A percentile compares a stretch with the other conserved stretches of the same genome.
phyloP scores from a whole-genome alignment of 371 early-diverging fungal species.

The Mortierella sp. region DNA sequence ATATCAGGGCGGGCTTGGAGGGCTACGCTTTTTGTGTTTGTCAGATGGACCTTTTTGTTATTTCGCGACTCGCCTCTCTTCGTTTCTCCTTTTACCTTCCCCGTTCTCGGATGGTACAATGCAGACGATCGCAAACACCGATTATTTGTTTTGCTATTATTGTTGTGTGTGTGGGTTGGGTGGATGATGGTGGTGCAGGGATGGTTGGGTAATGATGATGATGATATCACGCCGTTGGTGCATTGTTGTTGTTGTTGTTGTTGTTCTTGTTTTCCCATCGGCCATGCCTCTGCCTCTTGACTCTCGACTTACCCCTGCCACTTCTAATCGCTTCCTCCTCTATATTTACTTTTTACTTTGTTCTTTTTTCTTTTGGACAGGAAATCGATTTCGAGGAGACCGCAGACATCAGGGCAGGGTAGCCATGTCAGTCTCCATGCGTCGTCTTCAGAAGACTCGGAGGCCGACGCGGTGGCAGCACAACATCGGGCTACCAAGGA shows the following conservation, averaged over 20 bases:
- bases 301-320: neutral
- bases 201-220: neutral
- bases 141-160: neutral
- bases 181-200: neutral
- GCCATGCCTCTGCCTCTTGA: neutral
- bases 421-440: slow-evolving; percentile 41
- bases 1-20: neutral
- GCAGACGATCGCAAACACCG: slow-evolving; percentile 1
- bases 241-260: neutral
- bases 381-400: slow-evolving; percentile 40
- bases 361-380: slow-evolving; percentile 20
- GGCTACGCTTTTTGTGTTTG: neutral
- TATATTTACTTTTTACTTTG: slow-evolving; percentile 2
- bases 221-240: slow-evolving; percentile 6
- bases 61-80: neutral
- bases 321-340: neutral
- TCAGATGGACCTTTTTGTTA: neutral
- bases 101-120: neutral
- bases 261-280: neutral
- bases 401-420: slow-evolving; percentile 41
- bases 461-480: slow-evolving; percentile 12
- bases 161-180: neutral
- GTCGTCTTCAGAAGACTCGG: slow-evolving; percentile 22
- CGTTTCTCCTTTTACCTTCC: neutral
- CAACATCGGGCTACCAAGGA: slow-evolving; percentile 43